Percentiles rank a stretch among this genome's conserved stretches.
Evolutionary conservation across 1,284 basidiomycete genomes (phyloP).

Genomic region (Fomes fomentarius): DNA sequence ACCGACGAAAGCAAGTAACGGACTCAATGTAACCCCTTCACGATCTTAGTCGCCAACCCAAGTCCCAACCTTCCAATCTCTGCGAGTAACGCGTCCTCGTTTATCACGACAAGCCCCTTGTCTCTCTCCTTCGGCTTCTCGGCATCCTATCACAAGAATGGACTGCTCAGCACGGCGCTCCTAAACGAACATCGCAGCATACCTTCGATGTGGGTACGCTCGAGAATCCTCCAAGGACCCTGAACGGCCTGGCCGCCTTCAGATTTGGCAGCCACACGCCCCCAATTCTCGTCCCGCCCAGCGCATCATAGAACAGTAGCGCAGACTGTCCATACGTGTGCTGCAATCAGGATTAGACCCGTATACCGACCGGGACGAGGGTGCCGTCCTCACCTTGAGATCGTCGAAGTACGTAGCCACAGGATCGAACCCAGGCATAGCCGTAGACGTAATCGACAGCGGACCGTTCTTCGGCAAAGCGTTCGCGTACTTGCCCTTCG

Average conservation of each 20-base stretch:
- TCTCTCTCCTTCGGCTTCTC: slow-evolving; percentile 45
- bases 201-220: slow-evolving; percentile 54
- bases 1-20: no score
- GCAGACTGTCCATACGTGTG: slow-evolving; percentile 79
- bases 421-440: slow-evolving; percentile 82
- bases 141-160: slow-evolving; percentile 19
- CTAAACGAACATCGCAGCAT: not conserved
- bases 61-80: slow-evolving; percentile 77
- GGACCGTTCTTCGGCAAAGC: slow-evolving; percentile 33
- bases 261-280: slow-evolving; percentile 86
- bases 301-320: slow-evolving; percentile 84
- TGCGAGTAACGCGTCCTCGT: slow-evolving; percentile 68
- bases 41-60: not conserved
- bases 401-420: slow-evolving; percentile 71
- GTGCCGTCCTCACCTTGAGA: slow-evolving; percentile 67
- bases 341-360: no score
- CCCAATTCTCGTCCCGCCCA: slow-evolving; percentile 83
- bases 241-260: slow-evolving; percentile 64
- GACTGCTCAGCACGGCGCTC: not conserved
- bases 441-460: slow-evolving; percentile 33
- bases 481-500: slow-evolving; percentile 52
- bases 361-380: not conserved
- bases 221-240: slow-evolving; percentile 84
- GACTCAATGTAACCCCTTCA: not conserved
- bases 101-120: slow-evolving; percentile 71